Percentiles rank a stretch among this genome's conserved stretches.
These are phyloP conservation scores for Gossypium australe DNA, from an alignment of 345 rosid species.

Conservation along the genomic window DNA sequence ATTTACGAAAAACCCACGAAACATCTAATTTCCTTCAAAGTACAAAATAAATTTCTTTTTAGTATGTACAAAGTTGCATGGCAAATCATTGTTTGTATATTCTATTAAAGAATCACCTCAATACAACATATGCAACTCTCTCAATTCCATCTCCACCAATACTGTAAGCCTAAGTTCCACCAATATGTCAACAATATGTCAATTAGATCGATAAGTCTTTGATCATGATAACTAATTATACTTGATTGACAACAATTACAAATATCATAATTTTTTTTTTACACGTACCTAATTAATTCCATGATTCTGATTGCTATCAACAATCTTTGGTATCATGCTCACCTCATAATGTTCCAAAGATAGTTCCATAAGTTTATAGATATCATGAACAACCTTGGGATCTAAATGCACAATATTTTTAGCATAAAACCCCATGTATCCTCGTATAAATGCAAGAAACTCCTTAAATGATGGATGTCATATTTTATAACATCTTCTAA, in stretches of 20 bases:
- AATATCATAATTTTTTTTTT: background rate
- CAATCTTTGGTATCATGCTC: constrained; percentile 77
- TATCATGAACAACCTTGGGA: constrained; percentile 62
- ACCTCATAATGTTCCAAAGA: constrained; percentile 74
- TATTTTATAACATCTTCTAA: background rate
- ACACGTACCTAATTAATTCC: constrained; percentile 65
- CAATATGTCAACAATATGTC: background rate
- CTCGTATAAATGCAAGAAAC: constrained; percentile 40
- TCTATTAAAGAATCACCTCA: constrained; percentile 31
- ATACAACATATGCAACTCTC: constrained; percentile 65
- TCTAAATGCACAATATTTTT: constrained; percentile 51
- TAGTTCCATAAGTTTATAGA: constrained; percentile 74
- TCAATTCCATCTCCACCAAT: constrained; percentile 86
- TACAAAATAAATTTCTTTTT: background rate
- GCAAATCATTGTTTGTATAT: background rate
- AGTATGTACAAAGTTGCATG: background rate
- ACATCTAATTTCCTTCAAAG: constrained; percentile 43
- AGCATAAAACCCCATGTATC: constrained; percentile 76
- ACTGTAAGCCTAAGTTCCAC: constrained; percentile 51
- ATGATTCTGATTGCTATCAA: constrained; percentile 80
- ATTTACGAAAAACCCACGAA: too few species aligned
- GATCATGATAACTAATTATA: background rate
- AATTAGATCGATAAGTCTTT: background rate
- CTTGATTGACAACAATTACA: background rate
- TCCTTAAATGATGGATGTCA: background rate